Evolutionary conservation across 768 basidiomycete species (phyloP).

Genomic region (Lepiota subincarnata): DNA sequence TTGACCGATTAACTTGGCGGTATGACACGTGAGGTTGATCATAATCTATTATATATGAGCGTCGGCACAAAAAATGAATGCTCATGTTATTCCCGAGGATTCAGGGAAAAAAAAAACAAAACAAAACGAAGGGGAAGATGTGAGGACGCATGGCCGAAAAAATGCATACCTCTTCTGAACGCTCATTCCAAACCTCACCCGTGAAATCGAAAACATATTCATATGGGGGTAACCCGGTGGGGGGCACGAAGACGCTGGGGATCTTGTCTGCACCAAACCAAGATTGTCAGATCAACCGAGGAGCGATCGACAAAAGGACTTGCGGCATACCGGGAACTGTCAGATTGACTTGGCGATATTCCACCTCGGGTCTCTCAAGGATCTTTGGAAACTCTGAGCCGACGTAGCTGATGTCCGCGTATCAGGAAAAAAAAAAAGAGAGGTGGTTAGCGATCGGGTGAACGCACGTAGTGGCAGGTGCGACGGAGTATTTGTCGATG

Average conservation of each 20-base stretch:
- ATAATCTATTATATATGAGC: slow-evolving; percentile 52
- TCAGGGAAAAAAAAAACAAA: slow-evolving; percentile 4
- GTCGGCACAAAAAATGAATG: background rate
- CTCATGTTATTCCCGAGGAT: background rate
- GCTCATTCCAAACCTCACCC: slow-evolving; percentile 73
- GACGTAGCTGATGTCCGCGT: slow-evolving; percentile 52
- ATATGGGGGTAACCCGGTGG: slow-evolving; percentile 64
- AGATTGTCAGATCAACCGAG: slow-evolving; percentile 5
- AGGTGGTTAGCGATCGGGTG: background rate
- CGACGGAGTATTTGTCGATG: slow-evolving; percentile 30
- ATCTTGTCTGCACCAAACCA: slow-evolving; percentile 50
- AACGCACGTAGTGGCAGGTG: slow-evolving; percentile 30
- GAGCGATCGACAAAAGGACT: slow-evolving; percentile 7
- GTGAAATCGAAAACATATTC: slow-evolving; percentile 84
- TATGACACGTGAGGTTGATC: slow-evolving; percentile 68
- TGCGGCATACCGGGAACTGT: slow-evolving; percentile 58
- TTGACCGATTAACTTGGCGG: slow-evolving; percentile 62
- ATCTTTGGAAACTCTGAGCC: slow-evolving; percentile 70
- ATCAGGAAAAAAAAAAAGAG: background rate
- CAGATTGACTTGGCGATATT: slow-evolving; percentile 81
- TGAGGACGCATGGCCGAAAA: no score
- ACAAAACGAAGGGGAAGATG: no score
- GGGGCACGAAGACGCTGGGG: slow-evolving; percentile 64
- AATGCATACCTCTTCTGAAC: slow-evolving; percentile 61
- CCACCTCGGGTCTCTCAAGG: slow-evolving; percentile 63